Percentiles rank a stretch among this genome's conserved stretches.
Conservation (phyloP, 805 yeast genomes). For the Candida methanosorbosa region DNA sequence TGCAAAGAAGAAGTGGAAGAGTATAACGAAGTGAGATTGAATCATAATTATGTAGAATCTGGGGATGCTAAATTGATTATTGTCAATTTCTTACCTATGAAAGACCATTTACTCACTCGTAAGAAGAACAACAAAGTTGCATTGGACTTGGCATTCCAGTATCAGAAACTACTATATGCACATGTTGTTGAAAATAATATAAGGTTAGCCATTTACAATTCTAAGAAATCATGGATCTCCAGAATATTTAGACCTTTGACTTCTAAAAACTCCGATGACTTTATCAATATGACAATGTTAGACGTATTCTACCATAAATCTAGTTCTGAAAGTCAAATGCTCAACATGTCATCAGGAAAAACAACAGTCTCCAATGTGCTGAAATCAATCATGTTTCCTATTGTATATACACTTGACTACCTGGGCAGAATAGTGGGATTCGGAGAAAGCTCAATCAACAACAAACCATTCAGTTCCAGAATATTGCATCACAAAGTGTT, state of each 20-base stretch:
- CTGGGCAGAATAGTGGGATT: too few species aligned
- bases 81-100: slow-evolving; percentile 19
- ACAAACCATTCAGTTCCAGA: slow-evolving; percentile 8
- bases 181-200: too few species aligned
- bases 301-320: slow-evolving; percentile 14
- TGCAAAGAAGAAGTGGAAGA: slow-evolving; percentile 14
- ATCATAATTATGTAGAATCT: slow-evolving; percentile 7
- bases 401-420: too few species aligned
- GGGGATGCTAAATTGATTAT: slow-evolving; percentile 23
- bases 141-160: slow-evolving; percentile 11
- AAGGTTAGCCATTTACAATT: too few species aligned
- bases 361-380: too few species aligned
- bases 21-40: slow-evolving; percentile 9
- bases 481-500: slow-evolving; percentile 21
- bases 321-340: too few species aligned
- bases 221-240: too few species aligned
- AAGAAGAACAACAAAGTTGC: slow-evolving; percentile 15
- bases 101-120: slow-evolving; percentile 1
- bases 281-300: slow-evolving; percentile 19
- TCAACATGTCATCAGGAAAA: too few species aligned
- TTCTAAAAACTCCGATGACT: too few species aligned
- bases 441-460: too few species aligned
- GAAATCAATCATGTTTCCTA: too few species aligned
- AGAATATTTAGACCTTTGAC: too few species aligned
- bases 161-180: slow-evolving; percentile 12